Base-by-base conservation (phyloP, 1,139 yeast genomes). In the Magnusiomyces sp. region DNA sequence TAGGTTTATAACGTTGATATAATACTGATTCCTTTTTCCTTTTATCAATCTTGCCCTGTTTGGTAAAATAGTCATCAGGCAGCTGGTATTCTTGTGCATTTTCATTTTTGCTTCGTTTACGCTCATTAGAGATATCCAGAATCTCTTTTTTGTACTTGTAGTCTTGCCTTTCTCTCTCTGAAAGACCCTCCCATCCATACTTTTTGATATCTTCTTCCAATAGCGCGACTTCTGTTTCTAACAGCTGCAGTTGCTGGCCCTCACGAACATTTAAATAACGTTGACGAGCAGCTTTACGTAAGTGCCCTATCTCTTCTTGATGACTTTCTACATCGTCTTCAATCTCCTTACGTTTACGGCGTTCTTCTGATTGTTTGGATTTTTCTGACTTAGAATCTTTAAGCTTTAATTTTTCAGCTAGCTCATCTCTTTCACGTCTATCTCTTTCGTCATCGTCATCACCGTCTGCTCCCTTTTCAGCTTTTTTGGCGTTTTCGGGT, bases 1-100 rank as follows among this genome's bases (percentile, higher is more conserved):
- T 56, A 17, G 63, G 65, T 14, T 55, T 53, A 49, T 68, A 69
- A 5, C 72, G 59, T 33, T 59, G 59, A 40, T 63, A 61, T 27
- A 73, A 61, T 16, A 68, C 72, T 1, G 68, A 66, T 59, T 71
- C 68, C 59, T 80, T 82, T 46, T 77, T 68, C 59, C 72, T 75
- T 34, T 70, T 68, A 55, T 80, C 84, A 13, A 77, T 67, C 46
- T 71, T 72, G 10, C 83, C 83, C 16, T 73, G 70, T 27, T 70
- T 73, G 1, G 75, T 75, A 16, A 74, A 55, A 57, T 77, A 75
- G 50, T 79, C 86, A 23, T 75, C 78, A 0, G 85, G 86, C 31
- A 81, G 57, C n/a, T 69, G 65, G 57, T 80, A 82, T 1, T 70
- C 73, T 2, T 64, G 63, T 1, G 51, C 52, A 10, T 65, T 59